Percentiles rank a stretch among this genome's conserved stretches.
Evolutionary conservation across 2,329 filamentous ascomycete genomes (phyloP).

Genomic region (Penicillium brasilianum): DNA sequence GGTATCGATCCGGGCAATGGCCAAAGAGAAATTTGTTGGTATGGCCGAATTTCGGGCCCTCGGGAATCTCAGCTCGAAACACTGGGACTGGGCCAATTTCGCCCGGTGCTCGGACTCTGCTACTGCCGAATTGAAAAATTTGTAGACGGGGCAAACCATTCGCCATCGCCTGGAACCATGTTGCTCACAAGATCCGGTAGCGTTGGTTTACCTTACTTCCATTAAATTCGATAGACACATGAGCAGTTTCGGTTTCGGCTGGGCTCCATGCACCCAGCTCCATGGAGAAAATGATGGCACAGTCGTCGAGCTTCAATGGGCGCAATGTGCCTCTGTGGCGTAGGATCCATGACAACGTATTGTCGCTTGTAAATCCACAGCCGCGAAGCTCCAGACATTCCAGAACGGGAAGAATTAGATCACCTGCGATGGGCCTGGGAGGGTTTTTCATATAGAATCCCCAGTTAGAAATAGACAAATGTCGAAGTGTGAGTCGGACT

Average conservation of each 20-base stretch:
- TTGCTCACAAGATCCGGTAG: neutral
- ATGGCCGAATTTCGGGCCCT: neutral
- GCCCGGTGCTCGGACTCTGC: neutral
- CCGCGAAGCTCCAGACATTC: neutral
- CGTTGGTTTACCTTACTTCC: neutral
- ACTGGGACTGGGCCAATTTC: neutral
- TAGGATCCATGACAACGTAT: neutral
- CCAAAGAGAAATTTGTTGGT: neutral
- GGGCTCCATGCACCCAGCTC: neutral
- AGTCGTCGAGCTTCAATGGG: neutral
- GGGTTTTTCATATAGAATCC: neutral
- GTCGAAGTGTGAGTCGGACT: neutral
- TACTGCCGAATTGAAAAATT: neutral
- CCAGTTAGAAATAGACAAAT: constrained; percentile 1
- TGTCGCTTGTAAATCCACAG: neutral
- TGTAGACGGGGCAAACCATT: neutral
- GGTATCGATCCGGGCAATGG: neutral
- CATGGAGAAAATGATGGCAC: neutral
- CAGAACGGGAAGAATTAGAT: neutral
- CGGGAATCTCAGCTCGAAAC: neutral
- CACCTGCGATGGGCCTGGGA: neutral
- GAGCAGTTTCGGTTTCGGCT: neutral
- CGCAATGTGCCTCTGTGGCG: neutral
- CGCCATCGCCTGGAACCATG: neutral
- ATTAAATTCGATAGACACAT: neutral